Percentiles rank a stretch among this genome's conserved stretches.
Evolutionary conservation across 2,329 filamentous ascomycete species (phyloP).

Genomic region (Epichloe baconii): DNA sequence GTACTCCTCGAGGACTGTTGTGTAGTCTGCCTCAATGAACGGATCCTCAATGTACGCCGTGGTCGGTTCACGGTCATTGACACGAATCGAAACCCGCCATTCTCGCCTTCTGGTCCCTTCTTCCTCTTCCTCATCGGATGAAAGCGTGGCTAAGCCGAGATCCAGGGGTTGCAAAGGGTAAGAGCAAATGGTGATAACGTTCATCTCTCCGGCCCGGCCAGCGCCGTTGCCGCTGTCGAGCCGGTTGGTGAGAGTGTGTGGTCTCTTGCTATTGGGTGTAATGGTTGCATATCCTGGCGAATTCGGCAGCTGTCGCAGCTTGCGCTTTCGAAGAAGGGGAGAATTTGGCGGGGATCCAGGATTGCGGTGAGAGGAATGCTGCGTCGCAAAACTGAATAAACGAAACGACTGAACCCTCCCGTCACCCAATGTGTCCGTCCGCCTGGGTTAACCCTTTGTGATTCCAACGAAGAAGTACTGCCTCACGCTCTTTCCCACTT

Average conservation of each 20-base stretch:
- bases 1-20: conserved; percentile 14
- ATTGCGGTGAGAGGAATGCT: neutral
- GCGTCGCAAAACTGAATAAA: neutral
- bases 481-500: neutral
- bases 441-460: no score
- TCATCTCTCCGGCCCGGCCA: conserved; percentile 9
- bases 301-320: conserved; percentile 3
- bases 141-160: conserved; percentile 1
- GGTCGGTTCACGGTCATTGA: conserved; percentile 8
- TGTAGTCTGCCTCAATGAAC: conserved; percentile 13
- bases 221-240: neutral
- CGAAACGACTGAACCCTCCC: neutral
- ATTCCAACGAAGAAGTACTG: no score
- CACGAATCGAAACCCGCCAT: conserved; percentile 13
- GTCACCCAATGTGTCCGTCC: neutral
- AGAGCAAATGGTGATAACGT: conserved; percentile 10
- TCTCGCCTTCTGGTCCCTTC: conserved; percentile 7
- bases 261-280: conserved; percentile 3
- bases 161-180: conserved; percentile 6
- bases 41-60: conserved; percentile 12
- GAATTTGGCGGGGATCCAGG: conserved; percentile 1
- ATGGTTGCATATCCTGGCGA: conserved; percentile 4
- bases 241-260: conserved; percentile 1
- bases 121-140: neutral
- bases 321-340: conserved; percentile 1